These are phyloP conservation scores for Apiospora saccharicola DNA, from an alignment of 2,329 filamentous ascomycete genomes.

Conservation along the genomic window DNA sequence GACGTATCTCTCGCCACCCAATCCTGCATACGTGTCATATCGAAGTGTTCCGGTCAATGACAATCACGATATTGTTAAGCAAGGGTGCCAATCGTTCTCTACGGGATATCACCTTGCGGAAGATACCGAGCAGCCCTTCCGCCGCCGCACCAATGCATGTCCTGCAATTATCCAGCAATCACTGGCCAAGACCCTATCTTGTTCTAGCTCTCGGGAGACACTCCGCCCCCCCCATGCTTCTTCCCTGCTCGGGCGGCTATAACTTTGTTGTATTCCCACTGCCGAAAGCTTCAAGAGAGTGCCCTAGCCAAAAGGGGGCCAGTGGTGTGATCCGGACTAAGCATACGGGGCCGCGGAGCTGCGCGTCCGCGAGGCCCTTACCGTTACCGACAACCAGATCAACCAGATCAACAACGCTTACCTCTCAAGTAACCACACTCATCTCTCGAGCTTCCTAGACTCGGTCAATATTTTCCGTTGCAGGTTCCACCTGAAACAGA, in stretches of 20 bases:
- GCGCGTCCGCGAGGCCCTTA: too few relatives aligned
- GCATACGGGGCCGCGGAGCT: not conserved
- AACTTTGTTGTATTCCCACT: not conserved
- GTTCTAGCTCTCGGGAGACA: too few relatives aligned
- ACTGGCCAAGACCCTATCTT: not conserved
- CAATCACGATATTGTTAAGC: not conserved
- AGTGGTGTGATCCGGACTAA: not conserved
- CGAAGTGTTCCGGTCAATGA: not conserved
- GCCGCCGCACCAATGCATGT: not conserved
- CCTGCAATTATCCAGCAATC: not conserved
- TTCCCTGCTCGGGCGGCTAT: not conserved
- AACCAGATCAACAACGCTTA: too few relatives aligned
- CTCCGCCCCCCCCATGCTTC: not conserved
- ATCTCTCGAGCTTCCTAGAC: not conserved
- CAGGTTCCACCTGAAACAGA: not conserved
- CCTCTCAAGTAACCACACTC: too few relatives aligned
- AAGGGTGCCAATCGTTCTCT: not conserved
- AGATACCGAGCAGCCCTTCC: too few relatives aligned
- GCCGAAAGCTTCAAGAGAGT: not conserved
- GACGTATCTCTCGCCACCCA: not conserved
- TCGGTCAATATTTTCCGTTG: not conserved
- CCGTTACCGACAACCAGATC: too few relatives aligned
- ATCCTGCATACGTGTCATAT: too few relatives aligned
- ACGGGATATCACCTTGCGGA: not conserved
- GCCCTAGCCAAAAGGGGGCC: not conserved